Conservation (phyloP, 306 rosid genomes). For the Cucurbita ficifolia region DNA sequence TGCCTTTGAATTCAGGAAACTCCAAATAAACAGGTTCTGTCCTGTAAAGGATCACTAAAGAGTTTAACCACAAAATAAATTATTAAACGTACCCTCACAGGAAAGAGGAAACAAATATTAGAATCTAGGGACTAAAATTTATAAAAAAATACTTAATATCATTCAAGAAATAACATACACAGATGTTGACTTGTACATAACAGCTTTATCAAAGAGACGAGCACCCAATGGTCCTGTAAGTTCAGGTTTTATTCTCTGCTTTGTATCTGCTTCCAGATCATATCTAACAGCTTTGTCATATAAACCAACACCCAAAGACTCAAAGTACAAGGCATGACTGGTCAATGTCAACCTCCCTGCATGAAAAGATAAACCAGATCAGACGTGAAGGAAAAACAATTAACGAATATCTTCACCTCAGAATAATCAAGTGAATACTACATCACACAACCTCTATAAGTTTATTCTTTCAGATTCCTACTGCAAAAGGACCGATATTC, state of each 20-base stretch:
- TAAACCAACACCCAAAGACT: conserved; percentile 70
- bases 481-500: neutral
- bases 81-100: neutral
- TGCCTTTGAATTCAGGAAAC: conserved; percentile 84
- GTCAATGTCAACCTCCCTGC: conserved; percentile 81
- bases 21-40: conserved; percentile 82
- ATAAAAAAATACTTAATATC: neutral
- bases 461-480: neutral
- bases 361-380: conserved; percentile 9
- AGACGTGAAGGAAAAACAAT: neutral
- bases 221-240: conserved; percentile 92
- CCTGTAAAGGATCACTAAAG: conserved; percentile 58
- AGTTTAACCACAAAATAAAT: conserved; percentile 15
- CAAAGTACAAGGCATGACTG: conserved; percentile 73
- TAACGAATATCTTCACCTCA: neutral
- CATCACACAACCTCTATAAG: neutral
- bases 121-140: neutral
- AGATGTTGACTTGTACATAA: conserved; percentile 74
- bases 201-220: conserved; percentile 91
- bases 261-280: conserved; percentile 54
- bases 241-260: conserved; percentile 84
- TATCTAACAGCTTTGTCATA: conserved; percentile 76
- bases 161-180: conserved; percentile 39
- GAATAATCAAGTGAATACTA: conserved; percentile 3
- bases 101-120: neutral